Conservation (phyloP, 2,329 filamentous ascomycete genomes). For the Xylaria sp. region DNA sequence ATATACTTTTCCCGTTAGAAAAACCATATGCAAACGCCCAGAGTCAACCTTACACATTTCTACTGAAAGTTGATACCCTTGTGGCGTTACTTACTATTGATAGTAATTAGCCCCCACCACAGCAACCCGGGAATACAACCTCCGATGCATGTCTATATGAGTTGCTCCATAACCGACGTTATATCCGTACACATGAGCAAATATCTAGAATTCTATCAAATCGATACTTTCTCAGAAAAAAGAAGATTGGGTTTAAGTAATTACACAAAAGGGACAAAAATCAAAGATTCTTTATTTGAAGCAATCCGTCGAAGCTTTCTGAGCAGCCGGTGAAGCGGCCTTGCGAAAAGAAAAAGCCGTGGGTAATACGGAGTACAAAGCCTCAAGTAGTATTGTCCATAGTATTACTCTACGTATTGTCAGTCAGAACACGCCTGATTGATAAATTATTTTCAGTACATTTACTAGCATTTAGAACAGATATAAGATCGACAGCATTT, state of each 20-base stretch:
- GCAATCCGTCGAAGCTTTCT: neutral
- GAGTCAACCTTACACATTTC: too few species aligned
- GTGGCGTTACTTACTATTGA: slow-evolving; percentile 10
- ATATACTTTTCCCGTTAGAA: neutral
- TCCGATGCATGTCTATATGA: slow-evolving; percentile 12
- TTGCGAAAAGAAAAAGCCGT: too few species aligned
- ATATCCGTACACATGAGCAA: neutral
- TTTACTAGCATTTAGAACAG: neutral
- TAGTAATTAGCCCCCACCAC: slow-evolving; percentile 18
- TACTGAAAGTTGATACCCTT: neutral
- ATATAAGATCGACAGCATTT: neutral
- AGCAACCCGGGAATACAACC: slow-evolving; percentile 12
- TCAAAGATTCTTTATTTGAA: neutral
- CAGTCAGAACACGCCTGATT: neutral
- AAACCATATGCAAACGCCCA: neutral
- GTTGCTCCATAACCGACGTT: neutral
- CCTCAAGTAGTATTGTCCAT: neutral
- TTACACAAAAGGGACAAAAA: too few species aligned
- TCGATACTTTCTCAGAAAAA: too few species aligned
- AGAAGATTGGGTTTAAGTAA: too few species aligned
- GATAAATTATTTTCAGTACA: neutral
- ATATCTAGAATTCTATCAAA: neutral
- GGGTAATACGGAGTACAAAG: too few species aligned
- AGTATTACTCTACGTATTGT: neutral
- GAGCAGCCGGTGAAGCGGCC: neutral